Evolutionary conservation across 2,329 filamentous ascomycete species (phyloP).

Genomic region (Exophiala xenobiotica): DNA sequence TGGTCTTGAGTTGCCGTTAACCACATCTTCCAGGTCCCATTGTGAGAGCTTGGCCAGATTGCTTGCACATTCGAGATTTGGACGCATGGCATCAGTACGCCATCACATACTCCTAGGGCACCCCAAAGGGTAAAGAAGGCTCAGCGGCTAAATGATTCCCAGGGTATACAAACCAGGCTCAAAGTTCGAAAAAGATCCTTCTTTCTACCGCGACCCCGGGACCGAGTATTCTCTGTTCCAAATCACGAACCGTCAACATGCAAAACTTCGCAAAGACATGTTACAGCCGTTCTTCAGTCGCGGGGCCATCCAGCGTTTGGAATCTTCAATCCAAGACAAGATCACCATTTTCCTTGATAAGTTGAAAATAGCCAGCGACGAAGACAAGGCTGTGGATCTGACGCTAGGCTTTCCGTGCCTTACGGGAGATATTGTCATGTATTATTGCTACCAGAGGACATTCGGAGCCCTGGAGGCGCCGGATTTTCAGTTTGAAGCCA

Average conservation of each 20-base stretch:
- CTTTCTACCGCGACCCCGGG: constrained; percentile 12
- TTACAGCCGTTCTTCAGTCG: constrained; percentile 37
- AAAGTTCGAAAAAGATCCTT: constrained; percentile 6
- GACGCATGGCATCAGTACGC: constrained; percentile 12
- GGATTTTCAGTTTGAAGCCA: constrained; percentile 7
- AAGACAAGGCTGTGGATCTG: constrained; percentile 9
- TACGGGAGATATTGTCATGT: constrained; percentile 10
- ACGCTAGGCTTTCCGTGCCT: constrained; percentile 12
- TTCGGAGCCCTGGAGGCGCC: constrained; percentile 5
- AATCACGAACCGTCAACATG: constrained; percentile 6
- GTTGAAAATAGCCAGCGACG: constrained; percentile 3
- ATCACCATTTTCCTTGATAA: constrained; percentile 18
- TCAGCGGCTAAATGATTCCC: too few relatives aligned
- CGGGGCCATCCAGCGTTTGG: constrained; percentile 31
- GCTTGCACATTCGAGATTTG: constrained; percentile 34
- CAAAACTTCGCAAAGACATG: constrained; percentile 17
- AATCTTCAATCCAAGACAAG: constrained; percentile 32
- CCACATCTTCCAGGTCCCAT: constrained; percentile 26
- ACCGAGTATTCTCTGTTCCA: constrained; percentile 14
- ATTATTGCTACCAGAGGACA: constrained; percentile 14
- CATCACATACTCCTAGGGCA: not conserved
- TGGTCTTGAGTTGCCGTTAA: not conserved
- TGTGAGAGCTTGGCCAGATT: constrained; percentile 35
- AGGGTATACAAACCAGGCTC: constrained; percentile 19
- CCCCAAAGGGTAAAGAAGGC: too few relatives aligned